Conservation (phyloP, 2,329 filamentous ascomycete species). For the Sarocladiaceae sp. region DNA sequence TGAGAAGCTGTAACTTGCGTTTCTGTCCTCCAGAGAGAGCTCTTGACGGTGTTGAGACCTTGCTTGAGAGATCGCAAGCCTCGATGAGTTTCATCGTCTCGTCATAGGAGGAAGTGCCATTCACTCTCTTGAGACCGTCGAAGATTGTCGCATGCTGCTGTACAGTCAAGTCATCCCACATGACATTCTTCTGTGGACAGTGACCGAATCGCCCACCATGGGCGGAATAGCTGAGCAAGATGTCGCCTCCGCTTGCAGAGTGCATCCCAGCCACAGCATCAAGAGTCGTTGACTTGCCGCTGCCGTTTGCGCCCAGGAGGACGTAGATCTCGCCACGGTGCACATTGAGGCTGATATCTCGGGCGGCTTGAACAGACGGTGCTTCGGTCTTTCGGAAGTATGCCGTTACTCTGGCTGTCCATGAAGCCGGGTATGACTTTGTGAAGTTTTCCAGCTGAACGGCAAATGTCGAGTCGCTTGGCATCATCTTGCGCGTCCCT, state of each 20-base stretch:
- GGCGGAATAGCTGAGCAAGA: slow-evolving; percentile 39
- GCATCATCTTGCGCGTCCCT: neutral
- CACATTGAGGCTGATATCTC: slow-evolving; percentile 62
- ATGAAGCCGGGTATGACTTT: slow-evolving; percentile 59
- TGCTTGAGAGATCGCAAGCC: slow-evolving; percentile 54
- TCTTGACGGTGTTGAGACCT: slow-evolving; percentile 45
- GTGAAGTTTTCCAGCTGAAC: slow-evolving; percentile 17
- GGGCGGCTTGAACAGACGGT: slow-evolving; percentile 61
- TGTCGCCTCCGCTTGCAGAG: slow-evolving; percentile 7
- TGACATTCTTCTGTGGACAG: slow-evolving; percentile 62
- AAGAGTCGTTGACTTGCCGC: slow-evolving; percentile 75
- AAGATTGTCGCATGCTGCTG: slow-evolving; percentile 59
- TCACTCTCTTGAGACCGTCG: slow-evolving; percentile 57
- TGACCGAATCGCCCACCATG: too few species aligned
- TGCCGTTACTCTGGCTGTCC: neutral
- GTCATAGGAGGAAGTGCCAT: too few species aligned
- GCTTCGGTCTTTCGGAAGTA: neutral
- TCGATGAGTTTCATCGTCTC: slow-evolving; percentile 45
- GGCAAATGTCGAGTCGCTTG: neutral
- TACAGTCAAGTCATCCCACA: slow-evolving; percentile 61
- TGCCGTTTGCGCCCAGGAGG: slow-evolving; percentile 74
- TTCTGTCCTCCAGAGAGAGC: slow-evolving; percentile 64
- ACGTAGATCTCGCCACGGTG: slow-evolving; percentile 71
- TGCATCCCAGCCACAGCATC: slow-evolving; percentile 74
- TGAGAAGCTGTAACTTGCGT: slow-evolving; percentile 61